These are phyloP conservation scores for Tetrapisispora pingtungensis DNA, from an alignment of 805 yeast species.

Conservation along the genomic window DNA sequence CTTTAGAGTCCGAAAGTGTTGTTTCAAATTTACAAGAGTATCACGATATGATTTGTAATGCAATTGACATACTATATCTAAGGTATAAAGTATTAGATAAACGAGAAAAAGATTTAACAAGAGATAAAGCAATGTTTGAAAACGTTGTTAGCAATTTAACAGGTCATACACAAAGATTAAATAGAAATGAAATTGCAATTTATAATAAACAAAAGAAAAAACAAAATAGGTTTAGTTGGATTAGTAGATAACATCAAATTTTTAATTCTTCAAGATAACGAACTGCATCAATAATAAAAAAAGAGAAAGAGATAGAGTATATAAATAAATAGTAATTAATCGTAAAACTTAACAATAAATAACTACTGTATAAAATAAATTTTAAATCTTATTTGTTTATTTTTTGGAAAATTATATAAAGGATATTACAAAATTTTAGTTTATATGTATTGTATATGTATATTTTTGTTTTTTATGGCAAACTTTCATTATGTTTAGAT, in stretches of 20 bases:
- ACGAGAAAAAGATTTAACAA: constrained; percentile 37
- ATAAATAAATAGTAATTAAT: too few relatives aligned
- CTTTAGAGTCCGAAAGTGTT: constrained; percentile 5
- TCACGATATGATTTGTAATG: constrained; percentile 23
- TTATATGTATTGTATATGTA: neutral
- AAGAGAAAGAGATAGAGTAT: neutral
- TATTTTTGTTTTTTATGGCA: neutral
- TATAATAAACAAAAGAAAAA: constrained; percentile 27
- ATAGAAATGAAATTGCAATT: constrained; percentile 39
- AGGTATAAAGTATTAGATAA: constrained; percentile 31
- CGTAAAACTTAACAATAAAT: too few relatives aligned
- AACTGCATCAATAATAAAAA: neutral
- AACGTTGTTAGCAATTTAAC: constrained; percentile 81
- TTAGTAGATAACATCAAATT: constrained; percentile 1
- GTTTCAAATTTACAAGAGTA: constrained; percentile 9
- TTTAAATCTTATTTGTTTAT: neutral
- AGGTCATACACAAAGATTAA: constrained; percentile 77
- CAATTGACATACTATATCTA: constrained; percentile 16
- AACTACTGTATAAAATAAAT: too few relatives aligned
- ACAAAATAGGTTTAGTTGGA: constrained; percentile 13
- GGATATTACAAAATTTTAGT: neutral
- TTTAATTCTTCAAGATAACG: too few relatives aligned
- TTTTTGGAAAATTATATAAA: constrained; percentile 4
- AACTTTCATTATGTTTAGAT: constrained; percentile 7
- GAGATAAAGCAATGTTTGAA: constrained; percentile 70